Base-by-base conservation (phyloP, 352 stramenopile species). In the Phytopythium oedochilum region DNA sequence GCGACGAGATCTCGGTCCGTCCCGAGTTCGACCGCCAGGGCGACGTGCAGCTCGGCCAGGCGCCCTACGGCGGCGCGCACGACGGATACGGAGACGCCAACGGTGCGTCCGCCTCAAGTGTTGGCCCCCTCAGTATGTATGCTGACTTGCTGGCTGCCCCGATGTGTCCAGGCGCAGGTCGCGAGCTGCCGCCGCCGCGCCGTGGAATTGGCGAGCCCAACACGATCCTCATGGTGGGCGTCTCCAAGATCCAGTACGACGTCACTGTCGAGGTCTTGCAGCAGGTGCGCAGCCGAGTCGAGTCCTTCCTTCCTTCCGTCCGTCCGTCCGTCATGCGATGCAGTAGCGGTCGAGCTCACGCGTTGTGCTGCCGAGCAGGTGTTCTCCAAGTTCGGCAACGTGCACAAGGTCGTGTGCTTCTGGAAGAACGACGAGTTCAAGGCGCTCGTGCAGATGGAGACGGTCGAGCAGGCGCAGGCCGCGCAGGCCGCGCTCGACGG, bases 341-440 rank as follows among this genome's bases (percentile, higher is more conserved):
- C 46, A 34, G 18, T 29, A 10, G 20, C 25, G 25, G 23, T 25
- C 23, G 44, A 32, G 39, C 40, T 39, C 34, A 54, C 43, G 38
- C 32, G 36, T 5, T 58, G 26, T 11, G 59, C 49, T 5, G 20
- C 29, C 25, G 3, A 56, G 25, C 46, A 81, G 70, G 76, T 88
- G 50, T 93, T 93, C 44, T 76, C 88, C 38, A 90, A 90, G 67
- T 93, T 91, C 68, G 83, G 83, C 52, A 89, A 84, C 20, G 83
- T 93, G 2, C 49, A 89, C 25, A 93, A 93, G 57, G 77, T 93
- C 35, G 79, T 91, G 52, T 87, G 78, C 20, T 93, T 90, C 57
- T 88, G 72, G 75, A 89, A 91, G 57, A 79, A 89, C 56, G 73
- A 85, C 29, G 83, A 90, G 57, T 90, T 91, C 60, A 91, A 90